Percentiles rank a stretch among this genome's conserved stretches.
Conservation (phyloP, 768 basidiomycete genomes). For the Coprinopsis cinerea region DNA sequence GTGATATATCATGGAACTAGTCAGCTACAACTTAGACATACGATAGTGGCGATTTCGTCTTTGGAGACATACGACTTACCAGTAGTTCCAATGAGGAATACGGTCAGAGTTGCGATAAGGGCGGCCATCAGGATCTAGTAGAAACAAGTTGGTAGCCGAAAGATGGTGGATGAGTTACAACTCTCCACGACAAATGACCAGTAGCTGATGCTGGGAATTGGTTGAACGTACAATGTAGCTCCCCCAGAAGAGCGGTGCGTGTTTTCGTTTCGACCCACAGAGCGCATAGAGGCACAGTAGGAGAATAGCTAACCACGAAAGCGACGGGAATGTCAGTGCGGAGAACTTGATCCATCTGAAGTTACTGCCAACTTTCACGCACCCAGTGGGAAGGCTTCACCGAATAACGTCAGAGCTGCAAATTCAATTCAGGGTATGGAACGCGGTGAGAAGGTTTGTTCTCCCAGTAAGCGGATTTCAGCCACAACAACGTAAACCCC, state of each 20-base stretch:
- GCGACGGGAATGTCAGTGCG: not conserved
- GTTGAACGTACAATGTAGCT: not conserved
- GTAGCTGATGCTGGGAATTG: not conserved
- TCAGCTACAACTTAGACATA: no score
- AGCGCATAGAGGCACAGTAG: not conserved
- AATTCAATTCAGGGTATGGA: no score
- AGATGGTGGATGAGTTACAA: no score
- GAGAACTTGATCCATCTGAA: not conserved
- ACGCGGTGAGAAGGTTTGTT: no score
- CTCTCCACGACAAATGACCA: not conserved
- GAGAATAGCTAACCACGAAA: not conserved
- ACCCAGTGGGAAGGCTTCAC: not conserved
- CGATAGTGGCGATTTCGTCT: no score
- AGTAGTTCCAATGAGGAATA: not conserved
- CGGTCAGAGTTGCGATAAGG: not conserved
- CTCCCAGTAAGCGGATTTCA: no score
- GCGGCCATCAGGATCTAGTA: not conserved
- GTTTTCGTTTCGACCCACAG: not conserved
- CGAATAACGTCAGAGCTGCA: not conserved
- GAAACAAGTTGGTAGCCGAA: not conserved
- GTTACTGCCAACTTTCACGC: not conserved
- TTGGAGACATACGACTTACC: no score
- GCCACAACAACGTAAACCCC: not conserved
- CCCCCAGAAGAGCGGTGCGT: not conserved
- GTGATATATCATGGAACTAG: no score